Base-by-base conservation (phyloP, 2,329 filamentous ascomycete genomes). In the Ceratocystis huliohia region DNA sequence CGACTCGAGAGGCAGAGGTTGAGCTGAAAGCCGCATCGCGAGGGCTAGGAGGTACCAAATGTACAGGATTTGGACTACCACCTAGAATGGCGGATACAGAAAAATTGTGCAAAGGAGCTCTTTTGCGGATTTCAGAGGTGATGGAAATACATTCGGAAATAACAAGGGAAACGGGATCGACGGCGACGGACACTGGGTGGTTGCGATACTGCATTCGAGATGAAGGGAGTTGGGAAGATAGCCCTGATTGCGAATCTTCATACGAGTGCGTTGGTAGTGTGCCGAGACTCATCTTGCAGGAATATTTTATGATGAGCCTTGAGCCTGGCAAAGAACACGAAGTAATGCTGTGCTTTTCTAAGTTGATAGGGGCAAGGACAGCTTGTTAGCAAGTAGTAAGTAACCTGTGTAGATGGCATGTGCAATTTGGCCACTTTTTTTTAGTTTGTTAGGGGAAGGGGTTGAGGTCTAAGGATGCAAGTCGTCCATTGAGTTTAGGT, bases 141-240 rank as follows among this genome's bases (percentile, higher is more conserved):
- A 99, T 93, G 59, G 92, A 93, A 74, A 97, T 97, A 76, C 94
- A 99, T 86, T 99, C 94, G 76, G 93, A 96, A 69, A 96, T 96
- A 70, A 99, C 91, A 72, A 99, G 80, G 62, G 91, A 92, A 67
- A 96, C 87, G 1, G 92, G 91, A 73, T 96, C 90, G 70, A 96
- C 88, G 56, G 92, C 90, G 69, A 96, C 90, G 44, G 89, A 84
- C 41, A 92, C 81, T 5, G 82, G 82, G 20, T 82, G 81, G 72
- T 80, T 84, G 72, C 82, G 78, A 71, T 84, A 85, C 70, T 83
- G 80, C 78, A 83, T 83, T 69, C 81, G 76, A 69, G 75, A 79
- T 33, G 73, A 41, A 41, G 37, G 65, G n/a, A 67, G 63, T 50
- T 68, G 64, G 44, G 33, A 25, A 28, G 44, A 37, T 25, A 30